These are phyloP conservation scores for Pelargonium australe DNA, from an alignment of 441 rosid species.

Conservation along the genomic window DNA sequence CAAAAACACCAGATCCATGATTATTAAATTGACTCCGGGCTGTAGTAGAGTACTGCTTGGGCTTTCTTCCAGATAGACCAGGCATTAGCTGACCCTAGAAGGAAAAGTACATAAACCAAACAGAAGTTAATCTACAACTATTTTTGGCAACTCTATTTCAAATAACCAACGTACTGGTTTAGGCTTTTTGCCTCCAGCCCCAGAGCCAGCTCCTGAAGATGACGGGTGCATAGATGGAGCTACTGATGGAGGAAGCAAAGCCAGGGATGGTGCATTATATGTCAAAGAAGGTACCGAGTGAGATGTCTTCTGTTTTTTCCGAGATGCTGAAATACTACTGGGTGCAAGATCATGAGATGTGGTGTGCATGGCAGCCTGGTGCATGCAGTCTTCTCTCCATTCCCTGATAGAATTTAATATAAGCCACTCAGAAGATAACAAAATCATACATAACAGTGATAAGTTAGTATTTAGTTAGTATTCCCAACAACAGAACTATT, in stretches of 20 bases:
- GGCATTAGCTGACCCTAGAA: constrained; percentile 35
- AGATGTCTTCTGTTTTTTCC: constrained; percentile 78
- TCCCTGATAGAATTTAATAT: constrained; percentile 40
- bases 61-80: constrained; percentile 33
- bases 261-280: constrained; percentile 27
- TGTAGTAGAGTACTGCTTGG: constrained; percentile 51
- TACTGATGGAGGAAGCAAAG: constrained; percentile 45
- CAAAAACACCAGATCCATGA: constrained; percentile 37
- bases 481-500: constrained; percentile 14
- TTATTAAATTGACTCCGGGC: constrained; percentile 41
- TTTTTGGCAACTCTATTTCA: constrained; percentile 10
- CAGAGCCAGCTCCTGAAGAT: constrained; percentile 33
- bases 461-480: neutral
- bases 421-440: constrained; percentile 17
- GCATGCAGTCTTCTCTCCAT: constrained; percentile 84
- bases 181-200: constrained; percentile 34
- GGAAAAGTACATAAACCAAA: constrained; percentile 11
- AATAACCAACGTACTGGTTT: constrained; percentile 9
- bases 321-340: constrained; percentile 63
- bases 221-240: constrained; percentile 30
- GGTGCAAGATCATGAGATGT: constrained; percentile 56
- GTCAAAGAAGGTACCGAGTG: constrained; percentile 44
- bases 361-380: constrained; percentile 47
- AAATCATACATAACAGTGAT: constrained; percentile 3
- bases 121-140: constrained; percentile 14